phyloP scores from a whole-genome alignment of 768 basidiomycete species.

The Tricholoma sp. region DNA sequence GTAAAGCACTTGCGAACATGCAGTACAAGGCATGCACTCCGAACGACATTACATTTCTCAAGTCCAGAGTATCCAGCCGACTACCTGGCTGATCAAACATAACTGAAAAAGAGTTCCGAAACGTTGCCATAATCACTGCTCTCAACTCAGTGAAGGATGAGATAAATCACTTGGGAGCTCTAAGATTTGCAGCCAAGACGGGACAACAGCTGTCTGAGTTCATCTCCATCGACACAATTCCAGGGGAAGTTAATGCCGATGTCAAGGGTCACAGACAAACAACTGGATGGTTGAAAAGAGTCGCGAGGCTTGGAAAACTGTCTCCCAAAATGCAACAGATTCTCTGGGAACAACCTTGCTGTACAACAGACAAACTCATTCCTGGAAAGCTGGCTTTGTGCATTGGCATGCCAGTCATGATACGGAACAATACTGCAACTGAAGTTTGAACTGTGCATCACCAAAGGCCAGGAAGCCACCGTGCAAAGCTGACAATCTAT shows the following conservation, averaged over 20 bases:
- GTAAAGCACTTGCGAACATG: no score
- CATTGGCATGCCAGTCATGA: constrained; percentile 28
- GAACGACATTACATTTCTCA: not conserved
- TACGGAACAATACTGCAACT: constrained; percentile 27
- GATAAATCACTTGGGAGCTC: not conserved
- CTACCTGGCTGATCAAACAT: not conserved
- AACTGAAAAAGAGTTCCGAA: not conserved
- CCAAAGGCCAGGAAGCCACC: constrained; percentile 25
- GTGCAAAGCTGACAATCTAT: constrained; percentile 22
- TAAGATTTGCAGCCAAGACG: not conserved
- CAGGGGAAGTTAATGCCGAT: no score
- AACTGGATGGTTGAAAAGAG: no score
- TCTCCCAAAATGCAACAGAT: not conserved
- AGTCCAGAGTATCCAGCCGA: not conserved
- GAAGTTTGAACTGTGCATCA: constrained; percentile 28
- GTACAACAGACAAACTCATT: constrained; percentile 18
- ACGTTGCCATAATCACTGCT: not conserved
- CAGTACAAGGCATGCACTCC: no score
- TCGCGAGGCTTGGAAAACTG: no score
- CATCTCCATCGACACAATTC: not conserved
- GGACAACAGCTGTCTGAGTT: not conserved
- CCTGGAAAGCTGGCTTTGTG: constrained; percentile 26
- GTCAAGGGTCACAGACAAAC: no score
- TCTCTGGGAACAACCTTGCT: constrained; percentile 20
- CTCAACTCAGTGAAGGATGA: not conserved